Percentiles rank a stretch among this genome's conserved stretches.
Evolutionary conservation across 805 yeast species (phyloP).

Genomic region (Lipomyces mesembrius): DNA sequence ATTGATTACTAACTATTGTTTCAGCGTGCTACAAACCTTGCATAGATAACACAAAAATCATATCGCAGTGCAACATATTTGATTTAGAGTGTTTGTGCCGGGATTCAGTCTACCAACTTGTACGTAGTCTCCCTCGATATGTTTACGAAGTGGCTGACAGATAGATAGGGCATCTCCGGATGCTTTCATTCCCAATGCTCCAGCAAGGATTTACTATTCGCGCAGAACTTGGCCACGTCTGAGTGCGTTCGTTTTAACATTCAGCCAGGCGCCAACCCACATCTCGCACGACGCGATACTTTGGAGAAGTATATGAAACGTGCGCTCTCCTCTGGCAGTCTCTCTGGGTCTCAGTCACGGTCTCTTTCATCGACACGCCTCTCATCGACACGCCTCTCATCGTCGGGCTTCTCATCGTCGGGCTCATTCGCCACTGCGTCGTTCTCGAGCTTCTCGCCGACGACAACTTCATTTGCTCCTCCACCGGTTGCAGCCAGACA

Average conservation of each 20-base stretch:
- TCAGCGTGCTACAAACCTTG: constrained; percentile 35
- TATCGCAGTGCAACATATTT: constrained; percentile 25
- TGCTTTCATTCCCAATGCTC: constrained; percentile 36
- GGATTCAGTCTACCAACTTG: constrained; percentile 33
- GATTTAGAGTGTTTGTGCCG: constrained; percentile 30
- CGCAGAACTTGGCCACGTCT: constrained; percentile 35
- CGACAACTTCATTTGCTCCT: constrained; percentile 4
- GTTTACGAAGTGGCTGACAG: background rate
- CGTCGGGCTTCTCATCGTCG: constrained; percentile 6
- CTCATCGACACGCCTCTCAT: constrained; percentile 15
- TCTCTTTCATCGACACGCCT: background rate
- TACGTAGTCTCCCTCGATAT: background rate
- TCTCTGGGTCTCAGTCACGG: background rate
- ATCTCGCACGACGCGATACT: constrained; percentile 29
- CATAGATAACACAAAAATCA: constrained; percentile 34
- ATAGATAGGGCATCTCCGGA: constrained; percentile 22
- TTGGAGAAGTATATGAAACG: constrained; percentile 13
- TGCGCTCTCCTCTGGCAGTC: background rate
- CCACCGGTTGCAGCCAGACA: constrained; percentile 25
- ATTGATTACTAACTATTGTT: background rate
- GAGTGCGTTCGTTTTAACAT: constrained; percentile 32
- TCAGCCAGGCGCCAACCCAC: constrained; percentile 37
- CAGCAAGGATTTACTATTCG: constrained; percentile 30
- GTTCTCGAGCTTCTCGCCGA: constrained; percentile 11
- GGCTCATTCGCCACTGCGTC: constrained; percentile 1